A percentile compares a stretch with the other conserved stretches of the same genome.
These are phyloP conservation scores for Phytophthora rubi DNA, from an alignment of 352 stramenopile genomes.

Conservation along the genomic window DNA sequence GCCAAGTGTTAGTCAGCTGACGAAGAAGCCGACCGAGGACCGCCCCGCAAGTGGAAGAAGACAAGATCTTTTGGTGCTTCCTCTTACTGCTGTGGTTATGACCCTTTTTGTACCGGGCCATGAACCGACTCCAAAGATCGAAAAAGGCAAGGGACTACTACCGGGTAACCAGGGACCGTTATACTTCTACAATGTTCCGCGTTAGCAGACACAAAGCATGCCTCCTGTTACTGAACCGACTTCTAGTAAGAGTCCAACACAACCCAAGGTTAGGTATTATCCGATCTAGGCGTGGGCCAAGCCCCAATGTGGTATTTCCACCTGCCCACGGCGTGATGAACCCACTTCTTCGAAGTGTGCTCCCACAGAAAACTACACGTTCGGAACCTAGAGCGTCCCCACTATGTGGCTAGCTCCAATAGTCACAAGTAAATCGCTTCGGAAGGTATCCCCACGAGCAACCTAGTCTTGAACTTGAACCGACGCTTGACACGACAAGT, in stretches of 20 bases:
- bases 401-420: too few species aligned
- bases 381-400: too few species aligned
- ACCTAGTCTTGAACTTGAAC: too few species aligned
- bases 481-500: too few species aligned
- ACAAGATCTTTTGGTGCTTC: neutral
- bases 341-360: too few species aligned
- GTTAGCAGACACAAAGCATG: neutral
- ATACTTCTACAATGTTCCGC: constrained; percentile 4
- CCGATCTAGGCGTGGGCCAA: neutral
- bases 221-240: constrained; percentile 1
- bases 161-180: constrained; percentile 3
- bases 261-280: neutral
- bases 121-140: constrained; percentile 1
- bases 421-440: too few species aligned
- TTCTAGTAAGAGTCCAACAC: constrained; percentile 1
- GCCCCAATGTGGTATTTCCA: constrained; percentile 2
- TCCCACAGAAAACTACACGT: too few species aligned
- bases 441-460: too few species aligned
- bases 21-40: neutral
- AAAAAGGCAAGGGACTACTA: neutral
- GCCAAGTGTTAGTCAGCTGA: neutral
- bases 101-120: constrained; percentile 2
- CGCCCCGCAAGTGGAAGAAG: neutral
- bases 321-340: neutral
- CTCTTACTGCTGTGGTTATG: neutral